phyloP scores from a whole-genome alignment of 2,329 filamentous ascomycete species.

The Chaetomium sp. region DNA sequence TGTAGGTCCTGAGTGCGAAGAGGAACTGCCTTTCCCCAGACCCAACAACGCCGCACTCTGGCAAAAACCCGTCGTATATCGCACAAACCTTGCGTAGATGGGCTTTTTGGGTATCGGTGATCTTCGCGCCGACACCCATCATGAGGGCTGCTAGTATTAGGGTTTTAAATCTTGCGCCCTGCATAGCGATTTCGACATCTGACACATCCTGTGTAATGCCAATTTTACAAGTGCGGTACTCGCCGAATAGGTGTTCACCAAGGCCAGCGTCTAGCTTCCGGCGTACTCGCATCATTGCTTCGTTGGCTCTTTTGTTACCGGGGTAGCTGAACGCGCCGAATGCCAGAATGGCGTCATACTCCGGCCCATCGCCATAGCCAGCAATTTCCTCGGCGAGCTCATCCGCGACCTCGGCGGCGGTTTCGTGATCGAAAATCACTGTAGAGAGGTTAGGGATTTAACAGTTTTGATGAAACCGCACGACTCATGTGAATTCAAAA shows the following conservation, averaged over 20 bases:
- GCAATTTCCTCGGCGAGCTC: no score
- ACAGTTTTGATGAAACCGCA: no score
- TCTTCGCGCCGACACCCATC: neutral
- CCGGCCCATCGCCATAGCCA: no score
- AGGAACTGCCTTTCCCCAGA: neutral
- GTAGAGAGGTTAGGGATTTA: no score
- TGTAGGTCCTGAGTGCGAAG: neutral
- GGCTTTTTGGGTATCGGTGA: neutral
- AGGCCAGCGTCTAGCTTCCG: neutral
- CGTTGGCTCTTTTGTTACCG: no score
- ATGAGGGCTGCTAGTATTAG: neutral
- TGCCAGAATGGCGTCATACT: no score
- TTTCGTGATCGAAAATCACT: no score
- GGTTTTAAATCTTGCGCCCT: neutral
- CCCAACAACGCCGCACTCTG: neutral
- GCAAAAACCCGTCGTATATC: neutral
- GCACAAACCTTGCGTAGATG: neutral
- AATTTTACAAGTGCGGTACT: neutral
- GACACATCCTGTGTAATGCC: neutral
- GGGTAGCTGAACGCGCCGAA: no score
- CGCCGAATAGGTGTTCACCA: neutral
- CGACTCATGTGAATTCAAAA: no score
- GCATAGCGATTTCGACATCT: neutral
- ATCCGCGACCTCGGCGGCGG: no score
- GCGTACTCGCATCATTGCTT: no score